Base-by-base conservation (phyloP, 2,329 filamentous ascomycete species). In the Zymoseptoria pseudotritici region DNA sequence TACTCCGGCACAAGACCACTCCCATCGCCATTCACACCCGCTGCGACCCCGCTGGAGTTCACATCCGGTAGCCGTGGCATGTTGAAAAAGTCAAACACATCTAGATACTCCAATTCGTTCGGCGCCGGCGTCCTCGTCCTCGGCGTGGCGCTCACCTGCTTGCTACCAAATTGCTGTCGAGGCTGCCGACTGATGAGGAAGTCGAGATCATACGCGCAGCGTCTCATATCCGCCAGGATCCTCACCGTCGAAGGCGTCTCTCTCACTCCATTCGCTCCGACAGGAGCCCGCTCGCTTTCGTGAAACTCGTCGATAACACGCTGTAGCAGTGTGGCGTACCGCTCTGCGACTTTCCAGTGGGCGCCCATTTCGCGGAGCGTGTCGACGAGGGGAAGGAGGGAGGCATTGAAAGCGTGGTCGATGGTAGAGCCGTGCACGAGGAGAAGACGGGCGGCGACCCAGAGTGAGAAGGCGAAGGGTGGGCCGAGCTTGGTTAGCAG, bases 21-120 rank as follows among this genome's bases (percentile, higher is more conserved):
- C 7, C 70, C 69, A 50, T 70, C 70, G 8, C 57, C 64, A 29
- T 58, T 58, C 13, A 46, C 63, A 20, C 69, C 65, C 17, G 60
- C 64, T n/a, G 72, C 73, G 7, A 64, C 69, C 54, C 67, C 69
- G 55, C 77, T 74, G 0, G 83, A 20, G 22, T 53, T 29, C 13
- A 42, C 36, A n/a, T 29, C 52, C 17, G 52, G 82, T 22, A 96
- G 77, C 19, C 91, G 80, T 0, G 92, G 92, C 58, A 95, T 86
- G 71, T 96, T 96, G 80, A 96, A 97, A 71, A 95, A 96, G 67
- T 94, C 90, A 72, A 97, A 96, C 0, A 96, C 89, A 68, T 96
- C 91, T 2, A 96, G 79, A 71, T 95, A 96, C 72, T 96, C 92
- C 3, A 96, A 79, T 70, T 96, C 91, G 66, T 94, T 90, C 1